phyloP scores from a whole-genome alignment of 805 yeast species.

The Wickerhamomyces bovis region DNA sequence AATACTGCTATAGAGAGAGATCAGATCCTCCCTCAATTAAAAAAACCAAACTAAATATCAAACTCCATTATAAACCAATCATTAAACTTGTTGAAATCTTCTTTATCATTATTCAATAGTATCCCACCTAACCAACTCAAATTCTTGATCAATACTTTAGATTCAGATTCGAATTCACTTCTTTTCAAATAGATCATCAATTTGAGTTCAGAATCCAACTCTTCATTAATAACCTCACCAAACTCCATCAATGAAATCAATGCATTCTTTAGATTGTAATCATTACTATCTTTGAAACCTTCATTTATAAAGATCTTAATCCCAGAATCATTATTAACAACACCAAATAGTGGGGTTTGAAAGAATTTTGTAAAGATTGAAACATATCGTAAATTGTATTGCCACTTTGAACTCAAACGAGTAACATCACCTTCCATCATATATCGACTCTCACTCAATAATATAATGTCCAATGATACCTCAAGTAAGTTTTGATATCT shows the following conservation, averaged over 20 bases:
- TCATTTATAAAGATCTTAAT: slow-evolving; percentile 20
- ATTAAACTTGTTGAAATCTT: slow-evolving; percentile 16
- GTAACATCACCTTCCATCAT: slow-evolving; percentile 19
- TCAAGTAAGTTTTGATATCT: slow-evolving; percentile 18
- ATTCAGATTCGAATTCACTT: slow-evolving; percentile 19
- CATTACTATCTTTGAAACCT: slow-evolving; percentile 15
- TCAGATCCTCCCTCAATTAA: too few species aligned
- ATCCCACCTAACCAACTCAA: slow-evolving; percentile 25
- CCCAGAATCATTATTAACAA: slow-evolving; percentile 8
- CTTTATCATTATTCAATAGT: slow-evolving; percentile 15
- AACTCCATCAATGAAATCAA: slow-evolving; percentile 21
- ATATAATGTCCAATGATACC: slow-evolving; percentile 27
- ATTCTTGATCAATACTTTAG: slow-evolving; percentile 20
- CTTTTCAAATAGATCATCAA: slow-evolving; percentile 20
- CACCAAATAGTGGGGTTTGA: slow-evolving; percentile 19
- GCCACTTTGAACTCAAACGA: slow-evolving; percentile 1
- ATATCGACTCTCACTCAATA: slow-evolving; percentile 27
- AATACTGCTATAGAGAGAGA: too few species aligned
- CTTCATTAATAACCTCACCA: slow-evolving; percentile 15
- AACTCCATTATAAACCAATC: slow-evolving; percentile 27
- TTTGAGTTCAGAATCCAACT: slow-evolving; percentile 6
- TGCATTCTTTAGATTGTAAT: slow-evolving; percentile 19
- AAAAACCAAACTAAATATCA: slow-evolving; percentile 15
- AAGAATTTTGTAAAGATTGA: slow-evolving; percentile 16
- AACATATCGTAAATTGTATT: slow-evolving; percentile 15